These are phyloP conservation scores for Aspergillus pseudoterreus DNA, from an alignment of 2,329 filamentous ascomycete species.

Conservation along the genomic window DNA sequence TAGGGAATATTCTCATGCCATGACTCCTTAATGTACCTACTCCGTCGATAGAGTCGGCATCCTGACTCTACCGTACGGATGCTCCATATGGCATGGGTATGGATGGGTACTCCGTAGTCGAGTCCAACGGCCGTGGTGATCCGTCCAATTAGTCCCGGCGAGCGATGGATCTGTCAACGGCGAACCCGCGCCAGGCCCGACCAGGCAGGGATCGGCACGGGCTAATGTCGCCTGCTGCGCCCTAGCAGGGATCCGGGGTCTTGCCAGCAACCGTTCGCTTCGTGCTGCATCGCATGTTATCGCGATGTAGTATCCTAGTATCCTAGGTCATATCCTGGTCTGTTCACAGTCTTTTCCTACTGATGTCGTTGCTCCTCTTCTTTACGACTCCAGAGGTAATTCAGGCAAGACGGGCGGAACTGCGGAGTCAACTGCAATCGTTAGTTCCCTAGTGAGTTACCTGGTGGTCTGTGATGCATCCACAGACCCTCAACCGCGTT, in stretches of 20 bases:
- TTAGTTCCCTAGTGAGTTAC: no score
- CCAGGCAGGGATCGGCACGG: slow-evolving; percentile 18
- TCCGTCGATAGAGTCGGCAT: no score
- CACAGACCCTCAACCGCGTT: slow-evolving; percentile 9
- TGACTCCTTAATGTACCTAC: no score
- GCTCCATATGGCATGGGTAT: no score
- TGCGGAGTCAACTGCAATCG: no score
- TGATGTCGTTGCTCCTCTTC: no score
- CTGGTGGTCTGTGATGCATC: slow-evolving; percentile 10
- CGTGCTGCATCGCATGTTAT: slow-evolving; percentile 14
- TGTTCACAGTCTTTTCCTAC: no score
- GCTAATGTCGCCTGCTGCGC: slow-evolving; percentile 15
- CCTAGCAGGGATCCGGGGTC: slow-evolving; percentile 19
- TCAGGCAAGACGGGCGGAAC: no score
- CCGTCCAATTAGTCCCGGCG: slow-evolving; percentile 17
- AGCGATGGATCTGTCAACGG: slow-evolving; percentile 23
- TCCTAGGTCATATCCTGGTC: no score
- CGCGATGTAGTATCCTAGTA: background rate
- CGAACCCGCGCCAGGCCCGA: slow-evolving; percentile 19
- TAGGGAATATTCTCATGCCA: no score
- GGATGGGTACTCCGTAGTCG: background rate
- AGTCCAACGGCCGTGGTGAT: slow-evolving; percentile 17
- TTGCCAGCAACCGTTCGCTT: slow-evolving; percentile 18
- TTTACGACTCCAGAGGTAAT: no score
- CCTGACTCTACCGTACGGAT: no score